phyloP scores from a whole-genome alignment of 2,329 filamentous ascomycete genomes.

The Hypocreales sp. region DNA sequence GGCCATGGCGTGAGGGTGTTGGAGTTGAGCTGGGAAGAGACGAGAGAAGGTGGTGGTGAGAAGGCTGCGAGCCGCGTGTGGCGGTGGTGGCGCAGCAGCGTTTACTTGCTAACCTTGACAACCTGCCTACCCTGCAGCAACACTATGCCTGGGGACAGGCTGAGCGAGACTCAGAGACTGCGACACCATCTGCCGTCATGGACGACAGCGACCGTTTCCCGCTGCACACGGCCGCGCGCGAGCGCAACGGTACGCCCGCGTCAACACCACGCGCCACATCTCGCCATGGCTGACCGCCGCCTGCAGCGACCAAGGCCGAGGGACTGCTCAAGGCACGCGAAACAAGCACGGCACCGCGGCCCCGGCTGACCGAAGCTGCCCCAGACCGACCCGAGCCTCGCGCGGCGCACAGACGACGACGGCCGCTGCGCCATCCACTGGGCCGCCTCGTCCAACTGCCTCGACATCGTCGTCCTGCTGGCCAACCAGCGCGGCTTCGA shows the following conservation, averaged over 20 bases:
- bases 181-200: no score
- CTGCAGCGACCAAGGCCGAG: constrained; percentile 6
- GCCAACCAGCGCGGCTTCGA: constrained; percentile 62
- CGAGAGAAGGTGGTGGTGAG: not conserved
- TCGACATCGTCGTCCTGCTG: constrained; percentile 59
- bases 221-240: constrained; percentile 74
- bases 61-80: constrained; percentile 16
- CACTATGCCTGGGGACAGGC: no score
- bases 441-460: constrained; percentile 72
- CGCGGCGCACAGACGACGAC: constrained; percentile 61
- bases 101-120: no score
- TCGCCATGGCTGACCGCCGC: no score
- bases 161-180: no score
- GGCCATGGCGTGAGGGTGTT: constrained; percentile 13
- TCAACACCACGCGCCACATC: not conserved
- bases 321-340: constrained; percentile 6
- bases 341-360: no score
- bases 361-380: no score
- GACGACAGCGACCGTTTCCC: constrained; percentile 53
- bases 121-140: no score
- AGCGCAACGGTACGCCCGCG: constrained; percentile 55
- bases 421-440: constrained; percentile 86
- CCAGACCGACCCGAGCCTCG: constrained; percentile 66
- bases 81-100: no score
- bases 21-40: constrained; percentile 5